Conservation (phyloP, 2,329 filamentous ascomycete genomes). For the Venturia nashicola region DNA sequence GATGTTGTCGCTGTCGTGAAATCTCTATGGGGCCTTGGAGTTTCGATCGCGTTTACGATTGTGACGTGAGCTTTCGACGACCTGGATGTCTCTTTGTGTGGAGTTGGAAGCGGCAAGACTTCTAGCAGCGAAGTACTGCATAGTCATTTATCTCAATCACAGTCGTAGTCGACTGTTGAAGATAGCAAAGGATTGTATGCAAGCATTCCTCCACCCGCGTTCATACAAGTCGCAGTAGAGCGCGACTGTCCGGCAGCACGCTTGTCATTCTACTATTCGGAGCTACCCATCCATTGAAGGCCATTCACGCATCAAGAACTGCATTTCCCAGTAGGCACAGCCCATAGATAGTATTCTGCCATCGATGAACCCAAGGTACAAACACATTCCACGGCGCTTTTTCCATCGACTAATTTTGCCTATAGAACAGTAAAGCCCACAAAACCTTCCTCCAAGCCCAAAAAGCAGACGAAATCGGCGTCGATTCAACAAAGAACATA, state of each 20-base stretch:
- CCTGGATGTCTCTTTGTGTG: background rate
- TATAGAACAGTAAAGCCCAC: background rate
- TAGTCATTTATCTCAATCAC: no score
- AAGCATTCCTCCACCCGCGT: background rate
- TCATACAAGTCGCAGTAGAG: background rate
- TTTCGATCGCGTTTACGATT: background rate
- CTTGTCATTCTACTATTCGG: background rate
- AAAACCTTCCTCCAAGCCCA: background rate
- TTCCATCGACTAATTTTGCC: no score
- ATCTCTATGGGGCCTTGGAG: no score
- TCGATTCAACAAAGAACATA: background rate
- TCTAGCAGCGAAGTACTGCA: no score
- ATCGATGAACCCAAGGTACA: background rate
- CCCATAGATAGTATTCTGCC: background rate
- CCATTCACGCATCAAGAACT: background rate
- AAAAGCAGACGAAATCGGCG: background rate
- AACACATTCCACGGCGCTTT: no score
- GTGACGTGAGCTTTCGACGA: background rate
- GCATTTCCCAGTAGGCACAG: background rate
- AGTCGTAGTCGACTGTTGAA: background rate
- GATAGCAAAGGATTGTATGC: background rate
- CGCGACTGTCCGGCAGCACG: background rate
- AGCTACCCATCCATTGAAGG: background rate
- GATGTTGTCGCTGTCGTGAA: background rate
- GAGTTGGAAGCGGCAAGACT: background rate